Conservation (phyloP, 352 stramenopile species). For the Globisporangium cylindrosporum region DNA sequence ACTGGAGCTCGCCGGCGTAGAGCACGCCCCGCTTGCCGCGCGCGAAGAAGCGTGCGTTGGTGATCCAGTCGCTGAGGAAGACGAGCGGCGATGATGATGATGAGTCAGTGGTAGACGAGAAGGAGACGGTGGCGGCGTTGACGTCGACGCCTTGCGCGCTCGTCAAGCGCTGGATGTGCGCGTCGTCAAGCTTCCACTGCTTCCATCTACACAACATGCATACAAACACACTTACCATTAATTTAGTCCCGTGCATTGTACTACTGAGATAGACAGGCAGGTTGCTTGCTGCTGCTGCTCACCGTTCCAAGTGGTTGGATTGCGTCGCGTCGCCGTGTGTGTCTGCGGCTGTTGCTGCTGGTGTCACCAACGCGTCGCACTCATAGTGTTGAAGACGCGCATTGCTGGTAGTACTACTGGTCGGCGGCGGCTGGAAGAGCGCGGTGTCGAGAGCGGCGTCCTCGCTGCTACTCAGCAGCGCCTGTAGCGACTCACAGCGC, state of each 20-base stretch:
- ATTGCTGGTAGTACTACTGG: neutral
- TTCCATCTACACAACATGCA: constrained; percentile 38
- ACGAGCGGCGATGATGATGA: constrained; percentile 17
- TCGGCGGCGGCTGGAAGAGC: constrained; percentile 8
- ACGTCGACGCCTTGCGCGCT: constrained; percentile 16
- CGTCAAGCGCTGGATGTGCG: constrained; percentile 56
- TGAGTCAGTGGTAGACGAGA: neutral
- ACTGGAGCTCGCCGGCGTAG: constrained; percentile 37
- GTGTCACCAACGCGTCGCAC: neutral
- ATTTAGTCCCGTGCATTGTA: neutral
- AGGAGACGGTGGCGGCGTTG: neutral
- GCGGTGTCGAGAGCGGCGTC: constrained; percentile 11
- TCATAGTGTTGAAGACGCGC: neutral
- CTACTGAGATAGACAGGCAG: neutral
- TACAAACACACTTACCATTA: neutral
- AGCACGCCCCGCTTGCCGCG: constrained; percentile 63
- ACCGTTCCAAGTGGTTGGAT: constrained; percentile 49
- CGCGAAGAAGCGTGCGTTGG: constrained; percentile 55
- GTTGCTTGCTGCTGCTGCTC: constrained; percentile 1
- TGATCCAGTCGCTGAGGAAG: constrained; percentile 22
- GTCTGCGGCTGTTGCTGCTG: neutral
- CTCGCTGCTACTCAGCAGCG: constrained; percentile 28
- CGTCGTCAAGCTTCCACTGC: constrained; percentile 58
- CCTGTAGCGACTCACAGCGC: constrained; percentile 39
- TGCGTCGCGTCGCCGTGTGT: neutral